phyloP scores from a whole-genome alignment of 805 yeast species.

The Scheffersomyces ergatensis region DNA sequence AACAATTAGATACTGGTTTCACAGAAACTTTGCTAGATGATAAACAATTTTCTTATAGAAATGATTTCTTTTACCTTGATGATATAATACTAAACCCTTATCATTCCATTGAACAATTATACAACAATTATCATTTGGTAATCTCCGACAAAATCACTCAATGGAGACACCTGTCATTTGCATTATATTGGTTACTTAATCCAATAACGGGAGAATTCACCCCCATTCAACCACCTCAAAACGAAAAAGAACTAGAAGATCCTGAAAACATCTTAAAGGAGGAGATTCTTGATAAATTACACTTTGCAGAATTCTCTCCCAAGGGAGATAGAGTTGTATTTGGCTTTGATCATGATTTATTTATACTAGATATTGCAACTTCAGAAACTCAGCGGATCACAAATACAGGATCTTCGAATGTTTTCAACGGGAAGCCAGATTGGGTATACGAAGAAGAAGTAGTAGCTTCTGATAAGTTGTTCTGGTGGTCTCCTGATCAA shows the following conservation, averaged over 20 bases:
- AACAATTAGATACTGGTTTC: conserved; percentile 25
- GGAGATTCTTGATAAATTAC: conserved; percentile 24
- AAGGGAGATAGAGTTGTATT: conserved; percentile 53
- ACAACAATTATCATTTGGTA: conserved; percentile 45
- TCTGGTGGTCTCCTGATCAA: conserved; percentile 79
- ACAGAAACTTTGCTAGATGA: conserved; percentile 25
- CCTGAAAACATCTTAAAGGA: conserved; percentile 7
- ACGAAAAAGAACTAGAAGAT: conserved; percentile 5
- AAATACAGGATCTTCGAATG: conserved; percentile 47
- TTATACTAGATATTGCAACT: conserved; percentile 35
- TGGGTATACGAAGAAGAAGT: conserved; percentile 89
- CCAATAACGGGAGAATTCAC: conserved; percentile 22
- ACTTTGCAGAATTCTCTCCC: conserved; percentile 65
- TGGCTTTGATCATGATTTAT: conserved; percentile 56
- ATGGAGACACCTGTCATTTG: conserved; percentile 39
- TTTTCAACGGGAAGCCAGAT: conserved; percentile 70
- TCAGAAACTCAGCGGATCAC: conserved; percentile 36
- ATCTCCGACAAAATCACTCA: conserved; percentile 47
- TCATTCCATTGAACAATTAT: conserved; percentile 41
- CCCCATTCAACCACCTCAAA: conserved; percentile 31
- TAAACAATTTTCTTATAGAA: conserved; percentile 40
- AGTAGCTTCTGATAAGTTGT: conserved; percentile 48
- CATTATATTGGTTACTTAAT: conserved; percentile 36
- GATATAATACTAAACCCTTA: conserved; percentile 38
- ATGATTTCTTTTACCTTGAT: conserved; percentile 27